A percentile compares a stretch with the other conserved stretches of the same genome.
Evolutionary conservation across 805 yeast genomes (phyloP).

Genomic region (Maudiozyma saulgeensis): DNA sequence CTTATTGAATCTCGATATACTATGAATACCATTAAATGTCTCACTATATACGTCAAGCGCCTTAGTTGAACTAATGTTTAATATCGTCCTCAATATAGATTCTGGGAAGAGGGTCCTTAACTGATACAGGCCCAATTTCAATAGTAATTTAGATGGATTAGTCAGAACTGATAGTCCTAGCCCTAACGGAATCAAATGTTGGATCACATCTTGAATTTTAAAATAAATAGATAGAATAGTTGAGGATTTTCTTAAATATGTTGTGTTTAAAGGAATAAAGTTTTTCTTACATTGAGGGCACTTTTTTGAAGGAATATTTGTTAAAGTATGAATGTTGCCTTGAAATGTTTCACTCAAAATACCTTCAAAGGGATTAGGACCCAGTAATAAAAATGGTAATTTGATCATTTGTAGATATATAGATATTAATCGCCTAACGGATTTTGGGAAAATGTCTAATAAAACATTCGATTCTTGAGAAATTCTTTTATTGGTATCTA

Average conservation of each 20-base stretch:
- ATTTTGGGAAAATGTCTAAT: not conserved
- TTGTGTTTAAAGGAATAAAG: not conserved
- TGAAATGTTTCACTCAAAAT: not conserved
- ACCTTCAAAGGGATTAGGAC: not conserved
- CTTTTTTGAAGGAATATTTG: not conserved
- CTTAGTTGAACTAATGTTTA: constrained; percentile 20
- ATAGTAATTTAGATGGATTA: constrained; percentile 15
- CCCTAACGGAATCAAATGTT: constrained; percentile 3
- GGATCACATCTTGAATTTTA: constrained; percentile 1
- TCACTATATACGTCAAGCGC: constrained; percentile 22
- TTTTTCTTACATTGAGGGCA: constrained; percentile 12
- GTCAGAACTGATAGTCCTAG: not conserved
- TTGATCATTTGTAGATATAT: not conserved
- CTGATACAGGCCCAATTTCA: constrained; percentile 21
- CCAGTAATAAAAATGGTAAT: not conserved
- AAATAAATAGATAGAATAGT: not conserved
- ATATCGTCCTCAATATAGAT: constrained; percentile 12
- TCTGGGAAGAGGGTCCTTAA: constrained; percentile 23
- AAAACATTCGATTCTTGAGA: not conserved
- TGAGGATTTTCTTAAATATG: constrained; percentile 1
- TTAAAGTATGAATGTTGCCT: not conserved
- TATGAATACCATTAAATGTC: constrained; percentile 14
- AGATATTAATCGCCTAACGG: not conserved
- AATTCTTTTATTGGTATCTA: not conserved
- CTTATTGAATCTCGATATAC: constrained; percentile 12